phyloP scores from a whole-genome alignment of 495 filamentous ascomycete genomes.

The Daldinia bambusicola region DNA sequence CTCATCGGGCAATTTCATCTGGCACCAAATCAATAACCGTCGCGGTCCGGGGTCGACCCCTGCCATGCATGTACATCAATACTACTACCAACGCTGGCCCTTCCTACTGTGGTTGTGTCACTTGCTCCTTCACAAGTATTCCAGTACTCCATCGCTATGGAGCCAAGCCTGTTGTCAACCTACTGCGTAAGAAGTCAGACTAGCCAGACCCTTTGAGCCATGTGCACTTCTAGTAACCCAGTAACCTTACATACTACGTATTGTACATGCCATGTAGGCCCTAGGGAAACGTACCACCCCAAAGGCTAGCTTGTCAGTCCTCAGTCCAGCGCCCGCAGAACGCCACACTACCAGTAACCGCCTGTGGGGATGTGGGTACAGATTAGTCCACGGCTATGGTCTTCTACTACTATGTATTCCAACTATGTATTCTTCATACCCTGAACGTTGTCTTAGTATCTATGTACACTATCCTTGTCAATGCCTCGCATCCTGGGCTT shows the following conservation, averaged over 20 bases:
- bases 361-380: slow-evolving; percentile 42
- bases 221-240: slow-evolving; percentile 26
- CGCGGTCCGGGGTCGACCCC: slow-evolving; percentile 44
- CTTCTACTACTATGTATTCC: slow-evolving; percentile 6
- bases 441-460: slow-evolving; percentile 36
- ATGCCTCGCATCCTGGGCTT: slow-evolving; percentile 48
- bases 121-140: slow-evolving; percentile 26
- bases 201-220: slow-evolving; percentile 41
- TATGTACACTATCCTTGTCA: slow-evolving; percentile 43
- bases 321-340: slow-evolving; percentile 19
- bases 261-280: background rate
- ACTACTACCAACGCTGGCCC: slow-evolving; percentile 42
- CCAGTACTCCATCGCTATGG: slow-evolving; percentile 26
- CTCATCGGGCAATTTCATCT: slow-evolving; percentile 58
- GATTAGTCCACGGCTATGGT: slow-evolving; percentile 27
- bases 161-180: slow-evolving; percentile 31
- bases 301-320: slow-evolving; percentile 7
- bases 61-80: slow-evolving; percentile 44
- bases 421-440: slow-evolving; percentile 20
- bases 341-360: slow-evolving; percentile 26
- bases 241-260: slow-evolving; percentile 8
- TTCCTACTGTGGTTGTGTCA: slow-evolving; percentile 43
- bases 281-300: background rate
- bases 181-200: slow-evolving; percentile 15
- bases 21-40: slow-evolving; percentile 50